Evolutionary conservation across 805 yeast genomes (phyloP), one percentile per base, ranked within the genome.

Genomic region (Wickerhamiella bombiphila): DNA sequence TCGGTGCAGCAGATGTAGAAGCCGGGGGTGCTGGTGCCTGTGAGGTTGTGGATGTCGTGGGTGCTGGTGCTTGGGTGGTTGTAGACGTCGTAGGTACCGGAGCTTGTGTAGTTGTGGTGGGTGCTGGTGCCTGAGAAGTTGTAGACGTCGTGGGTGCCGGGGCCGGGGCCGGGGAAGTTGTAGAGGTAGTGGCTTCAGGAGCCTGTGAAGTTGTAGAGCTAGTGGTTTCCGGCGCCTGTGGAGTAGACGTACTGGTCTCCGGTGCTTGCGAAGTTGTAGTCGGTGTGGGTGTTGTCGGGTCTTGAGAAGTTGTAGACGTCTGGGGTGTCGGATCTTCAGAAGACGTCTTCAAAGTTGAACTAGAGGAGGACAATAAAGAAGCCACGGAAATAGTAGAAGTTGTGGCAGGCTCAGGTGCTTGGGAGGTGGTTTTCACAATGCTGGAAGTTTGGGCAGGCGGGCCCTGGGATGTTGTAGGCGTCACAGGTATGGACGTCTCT

Each of bases 41-140:
- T 50, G 38, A 46, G 13, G 57, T 47, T 36, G 53, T 46, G 35
- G 49, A 36, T 19, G 52, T 16, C 8, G 42, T 19, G 16, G 49
- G 28, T 16, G 49, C 32, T 11, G 47, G 32, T 13, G 56, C 52
- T 34, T 52, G 45, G 21, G 48, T 15, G 5, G 51, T 20, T 38
- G 52, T 53, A 36, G 53, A 40, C 16, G 39, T 39, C 15, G 42
- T 21, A 9, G 47, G 32, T 3, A 59, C 24, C 4, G 46, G 32
- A 21, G 47, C 42, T 2, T 45, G 35, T 9, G 44, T 37, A 24
- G 47, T 28, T 16, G 53, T 36, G 7, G 54, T 41, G 24, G 56
- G n/a, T 7, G 33, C 22, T n/a, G 42, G 29, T 52, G 40, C 26
- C 8, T 16, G 11, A 7, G 20, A 17, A 5, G 33, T 19, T 9